Evolutionary conservation across 305 asterid genomes (phyloP).

Genomic region (Vinca major): DNA sequence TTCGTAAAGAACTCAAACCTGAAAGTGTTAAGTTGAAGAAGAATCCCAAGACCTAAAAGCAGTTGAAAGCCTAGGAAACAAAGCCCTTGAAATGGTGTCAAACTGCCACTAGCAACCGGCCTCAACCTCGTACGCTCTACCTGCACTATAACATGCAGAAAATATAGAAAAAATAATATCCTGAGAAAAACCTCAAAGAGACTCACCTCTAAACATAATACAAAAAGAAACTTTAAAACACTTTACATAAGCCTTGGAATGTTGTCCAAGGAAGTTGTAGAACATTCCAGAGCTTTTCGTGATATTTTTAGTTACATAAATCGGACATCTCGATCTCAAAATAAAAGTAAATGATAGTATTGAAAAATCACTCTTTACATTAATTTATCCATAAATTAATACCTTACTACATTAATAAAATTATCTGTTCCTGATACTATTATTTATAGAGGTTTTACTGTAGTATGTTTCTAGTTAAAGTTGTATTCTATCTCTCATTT

Average conservation of each 20-base stretch:
- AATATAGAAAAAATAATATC: slow-evolving; percentile 14
- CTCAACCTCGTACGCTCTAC: slow-evolving; percentile 79
- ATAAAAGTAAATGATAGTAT: too few species aligned
- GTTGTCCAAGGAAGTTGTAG: neutral
- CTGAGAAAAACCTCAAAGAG: slow-evolving; percentile 3
- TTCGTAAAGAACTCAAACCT: slow-evolving; percentile 36
- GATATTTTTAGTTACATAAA: too few species aligned
- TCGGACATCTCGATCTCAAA: too few species aligned
- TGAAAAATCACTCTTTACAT: too few species aligned
- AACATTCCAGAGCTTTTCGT: neutral
- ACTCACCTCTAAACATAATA: neutral
- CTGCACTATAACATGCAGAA: slow-evolving; percentile 47
- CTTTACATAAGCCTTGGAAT: neutral
- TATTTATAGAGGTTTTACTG: too few species aligned
- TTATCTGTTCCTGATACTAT: too few species aligned
- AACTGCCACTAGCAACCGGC: slow-evolving; percentile 79
- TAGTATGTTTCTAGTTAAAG: neutral
- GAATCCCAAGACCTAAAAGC: slow-evolving; percentile 80
- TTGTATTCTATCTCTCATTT: neutral
- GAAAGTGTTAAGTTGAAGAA: slow-evolving; percentile 66
- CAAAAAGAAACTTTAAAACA: neutral
- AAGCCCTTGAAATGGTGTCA: slow-evolving; percentile 72
- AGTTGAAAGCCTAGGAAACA: slow-evolving; percentile 75
- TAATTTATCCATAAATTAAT: too few species aligned
- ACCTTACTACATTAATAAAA: too few species aligned